Evolutionary conservation across 2,329 filamentous ascomycete species (phyloP).

Genomic region (Epichloe coenophiala): DNA sequence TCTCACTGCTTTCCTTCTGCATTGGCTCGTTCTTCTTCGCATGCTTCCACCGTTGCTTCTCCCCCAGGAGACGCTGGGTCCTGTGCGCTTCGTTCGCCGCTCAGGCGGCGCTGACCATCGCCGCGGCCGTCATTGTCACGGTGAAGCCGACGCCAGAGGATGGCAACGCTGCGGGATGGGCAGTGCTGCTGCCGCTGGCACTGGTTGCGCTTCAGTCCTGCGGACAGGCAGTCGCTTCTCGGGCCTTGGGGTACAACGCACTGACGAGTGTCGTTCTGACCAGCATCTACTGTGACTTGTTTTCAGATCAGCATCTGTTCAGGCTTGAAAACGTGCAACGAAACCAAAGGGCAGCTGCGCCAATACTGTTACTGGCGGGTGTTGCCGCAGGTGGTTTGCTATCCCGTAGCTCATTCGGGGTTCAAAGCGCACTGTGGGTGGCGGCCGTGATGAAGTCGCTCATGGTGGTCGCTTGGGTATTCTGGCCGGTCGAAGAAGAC

Average conservation of each 20-base stretch:
- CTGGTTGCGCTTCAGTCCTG: conserved; percentile 65
- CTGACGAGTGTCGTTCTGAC: conserved; percentile 70
- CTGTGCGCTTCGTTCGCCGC: conserved; percentile 43
- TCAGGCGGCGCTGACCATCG: conserved; percentile 36
- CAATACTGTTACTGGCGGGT: conserved; percentile 33
- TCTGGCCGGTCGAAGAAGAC: conserved; percentile 39
- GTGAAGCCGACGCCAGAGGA: conserved; percentile 24
- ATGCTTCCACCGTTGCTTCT: conserved; percentile 50
- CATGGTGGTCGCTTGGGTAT: conserved; percentile 44
- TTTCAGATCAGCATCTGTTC: conserved; percentile 46
- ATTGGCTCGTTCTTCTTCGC: conserved; percentile 59
- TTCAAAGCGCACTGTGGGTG: conserved; percentile 44
- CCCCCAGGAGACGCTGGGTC: conserved; percentile 50
- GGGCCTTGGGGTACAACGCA: conserved; percentile 54
- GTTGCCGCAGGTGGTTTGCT: conserved; percentile 37
- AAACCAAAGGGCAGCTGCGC: conserved; percentile 36
- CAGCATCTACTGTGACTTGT: conserved; percentile 70
- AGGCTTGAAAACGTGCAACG: conserved; percentile 31
- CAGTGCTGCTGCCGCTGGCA: conserved; percentile 51
- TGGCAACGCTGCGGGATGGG: conserved; percentile 37
- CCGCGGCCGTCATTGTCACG: conserved; percentile 41
- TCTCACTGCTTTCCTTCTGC: conserved; percentile 58
- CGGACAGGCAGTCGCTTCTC: conserved; percentile 63
- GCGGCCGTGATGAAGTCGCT: conserved; percentile 41
- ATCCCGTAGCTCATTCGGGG: conserved; percentile 33